These are phyloP conservation scores for Ogataea neopini DNA, from an alignment of 805 yeast species.

Conservation along the genomic window DNA sequence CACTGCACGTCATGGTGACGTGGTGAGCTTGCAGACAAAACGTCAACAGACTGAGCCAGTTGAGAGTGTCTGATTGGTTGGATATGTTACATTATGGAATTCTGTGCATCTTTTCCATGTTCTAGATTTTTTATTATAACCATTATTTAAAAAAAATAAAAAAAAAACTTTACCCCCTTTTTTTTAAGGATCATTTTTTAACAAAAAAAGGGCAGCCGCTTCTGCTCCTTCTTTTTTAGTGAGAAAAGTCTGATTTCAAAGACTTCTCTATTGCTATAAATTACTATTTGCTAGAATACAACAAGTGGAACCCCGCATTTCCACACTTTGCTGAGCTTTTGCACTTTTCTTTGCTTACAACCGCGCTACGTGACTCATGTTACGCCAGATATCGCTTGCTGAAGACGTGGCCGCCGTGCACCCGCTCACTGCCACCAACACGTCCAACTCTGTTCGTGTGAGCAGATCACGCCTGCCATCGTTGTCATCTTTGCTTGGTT, in stretches of 20 bases:
- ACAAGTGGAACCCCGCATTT: not conserved
- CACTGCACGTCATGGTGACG: slow-evolving; percentile 41
- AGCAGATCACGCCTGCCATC: slow-evolving; percentile 22
- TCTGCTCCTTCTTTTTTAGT: not conserved
- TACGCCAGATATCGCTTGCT: slow-evolving; percentile 22
- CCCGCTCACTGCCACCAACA: slow-evolving; percentile 14
- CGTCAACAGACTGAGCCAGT: not conserved
- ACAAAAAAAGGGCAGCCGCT: slow-evolving; percentile 1
- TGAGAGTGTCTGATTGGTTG: not conserved
- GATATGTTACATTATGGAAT: not conserved
- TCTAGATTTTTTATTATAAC: not conserved
- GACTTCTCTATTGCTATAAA: not conserved
- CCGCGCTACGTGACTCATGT: slow-evolving; percentile 12
- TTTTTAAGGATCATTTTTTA: slow-evolving; percentile 1
- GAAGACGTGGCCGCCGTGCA: slow-evolving; percentile 19
- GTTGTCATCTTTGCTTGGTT: slow-evolving; percentile 22
- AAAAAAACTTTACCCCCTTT: slow-evolving; percentile 5
- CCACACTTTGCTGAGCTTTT: slow-evolving; percentile 3
- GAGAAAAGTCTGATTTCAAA: slow-evolving; percentile 1
- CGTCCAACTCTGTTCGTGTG: slow-evolving; percentile 15
- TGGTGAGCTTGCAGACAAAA: not conserved
- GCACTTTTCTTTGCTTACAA: slow-evolving; percentile 6
- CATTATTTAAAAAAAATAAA: too few species aligned
- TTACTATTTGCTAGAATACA: not conserved
- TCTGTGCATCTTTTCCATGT: not conserved